Conservation (phyloP, 352 stramenopile genomes). For the Phytopythium litorale region DNA sequence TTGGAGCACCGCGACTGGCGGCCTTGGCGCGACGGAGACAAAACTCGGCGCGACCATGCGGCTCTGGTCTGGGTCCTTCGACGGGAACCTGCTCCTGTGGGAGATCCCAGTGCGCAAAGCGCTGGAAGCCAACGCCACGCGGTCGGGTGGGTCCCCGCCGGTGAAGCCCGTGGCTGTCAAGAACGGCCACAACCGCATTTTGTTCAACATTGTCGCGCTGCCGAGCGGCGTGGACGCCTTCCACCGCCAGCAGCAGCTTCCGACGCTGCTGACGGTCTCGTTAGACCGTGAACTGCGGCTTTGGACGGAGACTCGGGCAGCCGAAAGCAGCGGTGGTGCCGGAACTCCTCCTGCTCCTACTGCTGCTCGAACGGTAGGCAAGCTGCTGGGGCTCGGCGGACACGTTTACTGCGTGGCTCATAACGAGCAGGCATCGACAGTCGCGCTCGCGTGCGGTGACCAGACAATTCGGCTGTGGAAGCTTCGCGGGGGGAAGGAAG, state of each 20-base stretch:
- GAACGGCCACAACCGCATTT: constrained; percentile 53
- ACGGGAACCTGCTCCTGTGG: constrained; percentile 62
- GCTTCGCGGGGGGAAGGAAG: constrained; percentile 12
- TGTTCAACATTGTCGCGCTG: constrained; percentile 60
- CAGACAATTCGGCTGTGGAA: constrained; percentile 72
- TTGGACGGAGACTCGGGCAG: constrained; percentile 30
- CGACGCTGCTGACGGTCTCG: constrained; percentile 52
- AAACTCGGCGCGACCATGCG: constrained; percentile 12
- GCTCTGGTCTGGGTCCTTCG: constrained; percentile 70
- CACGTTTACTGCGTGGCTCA: constrained; percentile 56
- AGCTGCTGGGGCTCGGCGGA: constrained; percentile 51
- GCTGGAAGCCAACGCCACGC: constrained; percentile 13
- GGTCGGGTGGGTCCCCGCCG: not conserved
- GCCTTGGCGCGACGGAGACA: not conserved
- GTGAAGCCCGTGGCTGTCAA: constrained; percentile 48
- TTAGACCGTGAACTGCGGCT: constrained; percentile 66
- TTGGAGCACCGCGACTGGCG: constrained; percentile 28
- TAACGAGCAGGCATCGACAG: constrained; percentile 17
- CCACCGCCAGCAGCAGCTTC: not conserved
- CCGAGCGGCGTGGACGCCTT: not conserved
- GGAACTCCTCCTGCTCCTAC: not conserved
- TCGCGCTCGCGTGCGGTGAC: constrained; percentile 64
- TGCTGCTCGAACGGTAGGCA: constrained; percentile 30
- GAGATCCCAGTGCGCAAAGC: constrained; percentile 19
- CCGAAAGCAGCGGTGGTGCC: constrained; percentile 1